Conservation (phyloP, 768 basidiomycete genomes). For the Pleurotus ostreatus region DNA sequence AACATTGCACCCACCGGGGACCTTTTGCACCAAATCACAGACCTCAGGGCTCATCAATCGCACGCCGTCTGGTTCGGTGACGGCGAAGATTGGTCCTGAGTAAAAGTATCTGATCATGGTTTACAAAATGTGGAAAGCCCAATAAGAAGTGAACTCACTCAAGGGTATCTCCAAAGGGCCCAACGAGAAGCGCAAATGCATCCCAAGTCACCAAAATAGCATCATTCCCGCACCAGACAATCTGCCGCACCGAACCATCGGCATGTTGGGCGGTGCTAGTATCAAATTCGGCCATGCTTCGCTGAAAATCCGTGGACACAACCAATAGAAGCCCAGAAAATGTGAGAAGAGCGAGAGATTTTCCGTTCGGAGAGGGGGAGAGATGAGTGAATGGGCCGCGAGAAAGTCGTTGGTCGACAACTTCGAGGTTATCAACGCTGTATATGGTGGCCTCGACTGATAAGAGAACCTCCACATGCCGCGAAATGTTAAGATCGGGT, state of each 20-base stretch:
- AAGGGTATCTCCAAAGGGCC: slow-evolving; percentile 84
- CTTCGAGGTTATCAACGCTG: slow-evolving; percentile 86
- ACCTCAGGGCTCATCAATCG: slow-evolving; percentile 76
- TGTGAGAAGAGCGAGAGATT: slow-evolving; percentile 82
- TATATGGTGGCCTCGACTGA: slow-evolving; percentile 79
- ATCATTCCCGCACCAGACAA: slow-evolving; percentile 97
- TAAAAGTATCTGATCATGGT: slow-evolving; percentile 65
- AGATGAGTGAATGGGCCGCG: slow-evolving; percentile 88
- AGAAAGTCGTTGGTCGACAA: slow-evolving; percentile 81
- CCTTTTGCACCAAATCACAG: slow-evolving; percentile 91
- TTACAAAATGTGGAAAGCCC: slow-evolving; percentile 7
- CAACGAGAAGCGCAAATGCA: slow-evolving; percentile 74
- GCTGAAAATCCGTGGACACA: slow-evolving; percentile 90
- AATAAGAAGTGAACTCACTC: slow-evolving; percentile 46
- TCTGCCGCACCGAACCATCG: slow-evolving; percentile 59
- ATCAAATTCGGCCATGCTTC: slow-evolving; percentile 85
- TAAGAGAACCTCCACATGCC: slow-evolving; percentile 87
- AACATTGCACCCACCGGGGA: slow-evolving; percentile 58
- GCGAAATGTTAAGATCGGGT: slow-evolving; percentile 82
- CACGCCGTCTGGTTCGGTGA: slow-evolving; percentile 88
- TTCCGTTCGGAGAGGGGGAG: slow-evolving; percentile 90
- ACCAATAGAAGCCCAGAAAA: slow-evolving; percentile 78
- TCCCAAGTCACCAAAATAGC: slow-evolving; percentile 88
- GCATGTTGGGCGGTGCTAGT: slow-evolving; percentile 51
- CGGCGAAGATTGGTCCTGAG: slow-evolving; percentile 64